Evolutionary conservation across 2,329 filamentous ascomycete genomes (phyloP), one percentile per base, ranked within the genome.

Genomic region (Diaporthe eres): DNA sequence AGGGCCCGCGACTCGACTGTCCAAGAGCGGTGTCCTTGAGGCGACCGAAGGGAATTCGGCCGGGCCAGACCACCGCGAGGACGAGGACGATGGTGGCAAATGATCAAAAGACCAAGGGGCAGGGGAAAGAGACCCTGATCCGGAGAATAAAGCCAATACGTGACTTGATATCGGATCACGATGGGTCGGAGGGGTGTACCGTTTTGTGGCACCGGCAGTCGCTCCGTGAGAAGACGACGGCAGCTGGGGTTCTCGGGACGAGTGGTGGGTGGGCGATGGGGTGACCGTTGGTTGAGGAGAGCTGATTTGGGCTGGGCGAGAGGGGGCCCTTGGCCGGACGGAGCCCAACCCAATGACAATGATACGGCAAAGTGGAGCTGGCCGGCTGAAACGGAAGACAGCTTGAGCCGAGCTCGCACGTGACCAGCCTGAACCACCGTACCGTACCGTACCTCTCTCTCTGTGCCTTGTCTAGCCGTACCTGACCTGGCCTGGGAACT

Each of bases 181-280:
- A 73, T 65, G 71, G 71, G 71, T 73, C 71, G 58, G 71, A 47
- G 44, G 58, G 71, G 71, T 65, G 58, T 73, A 73, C 75, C 75
- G 75, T 76, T 76, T 76, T 65, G 67, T 76, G 72, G 68, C 67
- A 75, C 75, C 75, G 71, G 75, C 63, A 63, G 71, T 73, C 71
- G 71, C 61, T 63, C 71, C 71, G 71, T 73, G 71, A 55, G 71
- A 73, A 70, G 65, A 44, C 71, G 61, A 39, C 65, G 65, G 47
- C 65, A 55, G 65, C 65, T 70, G 65, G 65, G 65, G 65, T 70
- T 55, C 22, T 70, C 61, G 47, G 51, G 55, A 57, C 65, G 63
- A 51, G 42, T 63, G 44, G 47, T 72, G 67, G 57, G 68, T 65
- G 63, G 63, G 51, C 13, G 72, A 61, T 42, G 58, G 47, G 47